Percentiles rank a stretch among this genome's conserved stretches.
Evolutionary conservation across 768 basidiomycete species (phyloP).

Genomic region (Hypsizygus marmoreus): DNA sequence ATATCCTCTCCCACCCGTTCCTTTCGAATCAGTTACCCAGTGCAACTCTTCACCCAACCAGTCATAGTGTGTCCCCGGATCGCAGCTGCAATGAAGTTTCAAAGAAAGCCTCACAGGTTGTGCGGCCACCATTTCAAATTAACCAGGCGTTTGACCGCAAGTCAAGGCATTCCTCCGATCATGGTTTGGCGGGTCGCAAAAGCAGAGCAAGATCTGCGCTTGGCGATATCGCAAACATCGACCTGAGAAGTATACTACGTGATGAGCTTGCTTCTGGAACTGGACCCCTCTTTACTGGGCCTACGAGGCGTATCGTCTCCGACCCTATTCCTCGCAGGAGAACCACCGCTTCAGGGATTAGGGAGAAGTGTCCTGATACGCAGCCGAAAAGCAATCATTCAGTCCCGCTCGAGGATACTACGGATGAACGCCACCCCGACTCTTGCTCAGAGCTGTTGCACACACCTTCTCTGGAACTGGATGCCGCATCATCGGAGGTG

Average conservation of each 20-base stretch:
- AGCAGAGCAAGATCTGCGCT: constrained; percentile 8
- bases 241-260: constrained; percentile 19
- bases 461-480: neutral
- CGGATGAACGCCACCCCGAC: neutral
- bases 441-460: neutral
- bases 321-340: constrained; percentile 27
- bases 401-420: constrained; percentile 4
- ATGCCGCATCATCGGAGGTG: constrained; percentile 1
- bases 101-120: too few species aligned
- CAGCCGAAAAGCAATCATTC: too few species aligned
- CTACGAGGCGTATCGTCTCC: constrained; percentile 32
- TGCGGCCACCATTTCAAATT: constrained; percentile 2
- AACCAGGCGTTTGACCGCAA: neutral
- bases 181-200: constrained; percentile 1
- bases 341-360: constrained; percentile 1
- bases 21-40: constrained; percentile 8
- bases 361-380: neutral
- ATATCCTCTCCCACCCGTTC: constrained; percentile 16
- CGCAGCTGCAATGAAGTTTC: neutral
- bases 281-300: neutral
- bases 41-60: constrained; percentile 7
- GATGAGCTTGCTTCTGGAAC: constrained; percentile 17
- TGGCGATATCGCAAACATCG: constrained; percentile 22
- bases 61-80: neutral
- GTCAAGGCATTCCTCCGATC: constrained; percentile 12